Evolutionary conservation across 2,329 filamentous ascomycete species (phyloP), one percentile per base, ranked within the genome.

Genomic region (Colletotrichum sp.): DNA sequence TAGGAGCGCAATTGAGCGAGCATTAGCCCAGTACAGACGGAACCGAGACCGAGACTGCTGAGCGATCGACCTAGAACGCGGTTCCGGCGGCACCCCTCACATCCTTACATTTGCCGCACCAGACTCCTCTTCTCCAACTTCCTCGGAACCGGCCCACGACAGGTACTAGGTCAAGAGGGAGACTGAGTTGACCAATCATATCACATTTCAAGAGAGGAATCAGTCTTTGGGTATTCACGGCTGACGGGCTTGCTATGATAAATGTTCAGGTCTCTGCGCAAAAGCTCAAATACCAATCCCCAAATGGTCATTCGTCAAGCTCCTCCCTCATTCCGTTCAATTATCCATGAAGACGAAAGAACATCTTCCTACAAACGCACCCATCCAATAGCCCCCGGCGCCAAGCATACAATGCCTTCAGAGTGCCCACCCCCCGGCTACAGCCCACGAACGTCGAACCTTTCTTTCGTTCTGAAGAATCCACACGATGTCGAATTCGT

Each of bases 391-490:
- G 44, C 44, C 3, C 5, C 6, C 44, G 11, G 44, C n/a, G 44
- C 44, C 12, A 52, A 52, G 44, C 44, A 22, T 11, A 52, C 11
- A 52, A 52, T 52, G 44, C n/a, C 44, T 52, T 52, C 11, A 22
- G n/a, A 52, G n/a, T 52, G 44, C n/a, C n/a, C 44, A 3, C 19
- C n/a, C 2, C n/a, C 44, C n/a, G 1, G 11, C 44, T 8, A 22
- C 11, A 52, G 44, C n/a, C n/a, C 44, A 52, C 44, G 44, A 22
- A 22, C n/a, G n/a, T 52, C 44, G 94, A 97, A 97, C 85, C 92
- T 94, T 79, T 97, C 95, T 70, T 97, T 97, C 86, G 88, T 98
- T 83, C 94, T 98, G 81, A 92, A 96, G 85, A 94, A 94, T 80
- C 90, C 93, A 77, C 89, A 92, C 84, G 90, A 93, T 80, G 93